Conservation (phyloP, 1,139 yeast species). For the Kodamaea derodonti region DNA sequence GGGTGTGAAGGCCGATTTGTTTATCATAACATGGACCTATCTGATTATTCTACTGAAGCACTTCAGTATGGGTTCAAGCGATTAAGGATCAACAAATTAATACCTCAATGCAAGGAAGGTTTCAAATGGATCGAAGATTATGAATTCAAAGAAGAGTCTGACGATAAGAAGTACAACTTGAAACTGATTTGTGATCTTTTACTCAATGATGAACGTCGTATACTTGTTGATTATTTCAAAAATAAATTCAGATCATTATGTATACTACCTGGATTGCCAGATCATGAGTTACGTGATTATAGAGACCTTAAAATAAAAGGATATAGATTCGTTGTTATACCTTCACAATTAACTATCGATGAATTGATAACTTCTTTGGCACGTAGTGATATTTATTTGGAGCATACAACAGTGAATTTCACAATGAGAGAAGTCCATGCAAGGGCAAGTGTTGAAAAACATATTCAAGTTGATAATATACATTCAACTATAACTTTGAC, state of each 20-base stretch:
- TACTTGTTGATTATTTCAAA: constrained; percentile 59
- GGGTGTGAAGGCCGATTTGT: too few relatives aligned
- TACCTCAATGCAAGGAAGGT: constrained; percentile 29
- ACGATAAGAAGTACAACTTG: constrained; percentile 52
- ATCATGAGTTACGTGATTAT: constrained; percentile 20
- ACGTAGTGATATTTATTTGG: constrained; percentile 44
- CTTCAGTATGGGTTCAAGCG: constrained; percentile 55
- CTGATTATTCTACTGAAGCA: too few relatives aligned
- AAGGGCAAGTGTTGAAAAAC: constrained; percentile 14
- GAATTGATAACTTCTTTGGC: constrained; percentile 30
- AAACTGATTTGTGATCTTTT: constrained; percentile 39
- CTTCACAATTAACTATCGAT: constrained; percentile 40
- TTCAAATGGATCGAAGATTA: constrained; percentile 16
- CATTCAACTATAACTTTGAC: constrained; percentile 11
- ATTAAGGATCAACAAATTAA: constrained; percentile 40
- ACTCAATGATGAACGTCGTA: constrained; percentile 53
- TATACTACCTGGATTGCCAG: constrained; percentile 48
- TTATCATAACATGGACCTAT: too few relatives aligned
- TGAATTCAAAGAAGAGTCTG: constrained; percentile 1
- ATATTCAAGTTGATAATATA: constrained; percentile 14
- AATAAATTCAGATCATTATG: constrained; percentile 62
- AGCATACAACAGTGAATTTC: constrained; percentile 31
- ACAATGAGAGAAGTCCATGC: constrained; percentile 18
- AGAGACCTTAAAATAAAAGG: constrained; percentile 18
- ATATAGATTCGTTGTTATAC: constrained; percentile 44